phyloP scores from a whole-genome alignment of 331 rosid genomes.

The Phaseolus coccineus region DNA sequence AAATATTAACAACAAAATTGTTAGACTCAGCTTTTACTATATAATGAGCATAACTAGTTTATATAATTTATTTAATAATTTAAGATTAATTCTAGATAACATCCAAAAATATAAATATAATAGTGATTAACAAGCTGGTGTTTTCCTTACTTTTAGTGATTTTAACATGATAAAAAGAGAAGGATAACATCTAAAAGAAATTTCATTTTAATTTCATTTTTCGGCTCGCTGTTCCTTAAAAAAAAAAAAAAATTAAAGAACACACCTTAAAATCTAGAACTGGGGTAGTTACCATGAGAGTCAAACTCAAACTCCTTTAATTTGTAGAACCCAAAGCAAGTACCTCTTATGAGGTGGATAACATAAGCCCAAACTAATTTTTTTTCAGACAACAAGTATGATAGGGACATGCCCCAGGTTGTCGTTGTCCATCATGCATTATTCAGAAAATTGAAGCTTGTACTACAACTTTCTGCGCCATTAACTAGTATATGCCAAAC shows the following conservation, averaged over 20 bases:
- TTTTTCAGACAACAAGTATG: slow-evolving; percentile 17
- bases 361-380: neutral
- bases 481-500: slow-evolving; percentile 22
- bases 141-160: too few relatives aligned
- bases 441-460: slow-evolving; percentile 36
- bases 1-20: too few relatives aligned
- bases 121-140: too few relatives aligned
- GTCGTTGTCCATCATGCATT: slow-evolving; percentile 33
- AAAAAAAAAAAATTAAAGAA: neutral
- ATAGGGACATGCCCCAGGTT: slow-evolving; percentile 32
- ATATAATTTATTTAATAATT: too few relatives aligned
- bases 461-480: slow-evolving; percentile 25
- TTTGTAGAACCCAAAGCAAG: neutral
- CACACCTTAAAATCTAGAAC: neutral
- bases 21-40: too few relatives aligned
- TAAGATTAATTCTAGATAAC: too few relatives aligned
- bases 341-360: neutral
- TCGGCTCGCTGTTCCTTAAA: too few relatives aligned
- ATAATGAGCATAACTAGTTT: too few relatives aligned
- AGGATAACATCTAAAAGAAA: too few relatives aligned
- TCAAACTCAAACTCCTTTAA: neutral
- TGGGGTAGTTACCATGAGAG: neutral
- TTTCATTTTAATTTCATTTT: too few relatives aligned
- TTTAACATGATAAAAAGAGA: too few relatives aligned
- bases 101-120: too few relatives aligned